Percentiles rank a stretch among this genome's conserved stretches.
Conservation (phyloP, 2,329 filamentous ascomycete genomes). For the Ophiosphaerella korrae region DNA sequence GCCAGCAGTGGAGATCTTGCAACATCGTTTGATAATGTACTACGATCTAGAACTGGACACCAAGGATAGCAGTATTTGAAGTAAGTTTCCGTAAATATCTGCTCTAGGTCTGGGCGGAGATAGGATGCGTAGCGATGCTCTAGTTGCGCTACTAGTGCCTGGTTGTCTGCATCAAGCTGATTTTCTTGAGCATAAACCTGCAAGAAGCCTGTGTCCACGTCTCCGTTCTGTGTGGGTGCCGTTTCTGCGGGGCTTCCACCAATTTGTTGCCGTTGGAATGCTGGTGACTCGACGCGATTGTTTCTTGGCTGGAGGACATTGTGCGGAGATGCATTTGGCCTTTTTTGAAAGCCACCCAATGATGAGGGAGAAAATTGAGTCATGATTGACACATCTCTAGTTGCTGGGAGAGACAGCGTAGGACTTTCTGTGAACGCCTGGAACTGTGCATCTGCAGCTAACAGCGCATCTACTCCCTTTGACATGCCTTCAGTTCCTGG, state of each 20-base stretch:
- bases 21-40: slow-evolving; percentile 17
- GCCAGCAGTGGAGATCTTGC: slow-evolving; percentile 24
- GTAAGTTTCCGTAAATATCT: slow-evolving; percentile 27
- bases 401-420: background rate
- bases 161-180: slow-evolving; percentile 25
- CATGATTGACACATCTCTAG: background rate
- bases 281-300: slow-evolving; percentile 4
- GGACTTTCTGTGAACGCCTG: slow-evolving; percentile 2
- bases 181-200: slow-evolving; percentile 25
- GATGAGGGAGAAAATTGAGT: slow-evolving; percentile 9
- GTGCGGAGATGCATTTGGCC: slow-evolving; percentile 9
- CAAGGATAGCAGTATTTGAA: slow-evolving; percentile 27
- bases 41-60: slow-evolving; percentile 27
- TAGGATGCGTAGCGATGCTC: slow-evolving; percentile 21
- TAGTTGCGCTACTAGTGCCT: slow-evolving; percentile 25
- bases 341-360: slow-evolving; percentile 3
- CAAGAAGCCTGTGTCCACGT: slow-evolving; percentile 24
- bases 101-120: slow-evolving; percentile 20
- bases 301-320: slow-evolving; percentile 4
- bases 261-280: slow-evolving; percentile 3
- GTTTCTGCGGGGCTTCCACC: slow-evolving; percentile 16
- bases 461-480: slow-evolving; percentile 15
- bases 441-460: slow-evolving; percentile 12
- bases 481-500: slow-evolving; percentile 1
- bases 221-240: slow-evolving; percentile 19